A percentile compares a stretch with the other conserved stretches of the same genome.
Conservation (phyloP, 2,329 filamentous ascomycete species). For the Nemania abortiva region DNA sequence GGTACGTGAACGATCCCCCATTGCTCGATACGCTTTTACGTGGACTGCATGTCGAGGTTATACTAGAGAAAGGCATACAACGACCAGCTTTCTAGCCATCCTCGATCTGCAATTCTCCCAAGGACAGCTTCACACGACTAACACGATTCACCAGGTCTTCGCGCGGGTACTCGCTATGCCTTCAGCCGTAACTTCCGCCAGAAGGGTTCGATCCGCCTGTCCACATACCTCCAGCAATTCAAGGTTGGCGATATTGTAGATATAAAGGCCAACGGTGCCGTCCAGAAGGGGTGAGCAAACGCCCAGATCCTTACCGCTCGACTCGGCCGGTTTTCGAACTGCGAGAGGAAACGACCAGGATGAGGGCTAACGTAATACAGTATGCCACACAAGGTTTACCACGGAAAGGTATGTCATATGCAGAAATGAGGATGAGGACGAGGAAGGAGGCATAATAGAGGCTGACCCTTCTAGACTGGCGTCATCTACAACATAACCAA, state of each 20-base stretch:
- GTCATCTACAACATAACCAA: conserved; percentile 99
- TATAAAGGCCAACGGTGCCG: conserved; percentile 97
- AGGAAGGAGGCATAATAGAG: conserved; percentile 1
- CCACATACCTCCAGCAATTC: conserved; percentile 95
- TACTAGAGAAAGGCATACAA: too few relatives aligned
- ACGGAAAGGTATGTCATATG: conserved; percentile 74
- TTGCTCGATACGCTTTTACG: too few relatives aligned
- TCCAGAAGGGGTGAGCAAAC: conserved; percentile 86
- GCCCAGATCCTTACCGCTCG: too few relatives aligned
- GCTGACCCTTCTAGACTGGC: conserved; percentile 69
- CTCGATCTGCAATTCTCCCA: too few relatives aligned
- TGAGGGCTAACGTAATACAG: conserved; percentile 57
- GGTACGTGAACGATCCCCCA: too few relatives aligned
- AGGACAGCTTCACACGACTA: too few relatives aligned
- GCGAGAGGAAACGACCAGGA: too few relatives aligned
- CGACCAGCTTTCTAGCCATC: too few relatives aligned
- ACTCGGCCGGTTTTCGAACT: too few relatives aligned
- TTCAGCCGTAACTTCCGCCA: conserved; percentile 96
- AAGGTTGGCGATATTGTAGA: conserved; percentile 99
- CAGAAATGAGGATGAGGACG: not conserved
- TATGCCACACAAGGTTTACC: conserved; percentile 99
- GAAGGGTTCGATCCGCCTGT: conserved; percentile 92
- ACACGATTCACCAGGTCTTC: too few relatives aligned
- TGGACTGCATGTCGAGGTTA: too few relatives aligned
- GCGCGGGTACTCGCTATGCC: conserved; percentile 67